Evolutionary conservation across 495 filamentous ascomycete genomes (phyloP).

Genomic region (Lasiosphaeriaceae sp.): DNA sequence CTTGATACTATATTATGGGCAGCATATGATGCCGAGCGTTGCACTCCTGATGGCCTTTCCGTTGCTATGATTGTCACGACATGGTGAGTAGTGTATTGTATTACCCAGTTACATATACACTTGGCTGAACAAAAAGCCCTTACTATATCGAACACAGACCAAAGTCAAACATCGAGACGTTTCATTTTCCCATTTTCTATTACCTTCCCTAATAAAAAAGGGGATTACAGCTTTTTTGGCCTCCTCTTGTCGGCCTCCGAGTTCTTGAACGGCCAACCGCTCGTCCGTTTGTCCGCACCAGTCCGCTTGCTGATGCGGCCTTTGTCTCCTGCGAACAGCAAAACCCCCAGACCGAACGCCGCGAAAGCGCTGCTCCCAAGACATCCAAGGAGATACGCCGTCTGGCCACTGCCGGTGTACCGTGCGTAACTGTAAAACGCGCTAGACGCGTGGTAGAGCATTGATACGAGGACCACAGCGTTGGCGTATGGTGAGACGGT

Average conservation of each 20-base stretch:
- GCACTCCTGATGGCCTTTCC: too few relatives aligned
- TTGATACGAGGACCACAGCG: conserved; percentile 61
- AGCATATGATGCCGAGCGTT: too few relatives aligned
- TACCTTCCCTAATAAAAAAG: too few relatives aligned
- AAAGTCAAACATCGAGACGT: background rate
- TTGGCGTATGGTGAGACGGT: conserved; percentile 30
- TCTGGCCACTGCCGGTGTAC: conserved; percentile 50
- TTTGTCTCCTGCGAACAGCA: conserved; percentile 66
- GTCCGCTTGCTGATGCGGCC: conserved; percentile 64
- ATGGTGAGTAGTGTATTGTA: too few relatives aligned
- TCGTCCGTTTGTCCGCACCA: conserved; percentile 73
- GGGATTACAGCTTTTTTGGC: conserved; percentile 4
- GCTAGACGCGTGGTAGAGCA: conserved; percentile 56
- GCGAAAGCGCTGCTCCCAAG: conserved; percentile 49
- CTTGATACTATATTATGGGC: too few relatives aligned
- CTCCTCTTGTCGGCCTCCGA: conserved; percentile 19
- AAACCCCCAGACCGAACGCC: conserved; percentile 64
- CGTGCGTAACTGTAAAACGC: conserved; percentile 68
- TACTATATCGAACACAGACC: background rate
- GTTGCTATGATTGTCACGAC: too few relatives aligned
- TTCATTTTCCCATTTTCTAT: background rate
- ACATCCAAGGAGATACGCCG: conserved; percentile 53
- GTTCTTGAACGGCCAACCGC: conserved; percentile 84
- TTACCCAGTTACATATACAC: too few relatives aligned
- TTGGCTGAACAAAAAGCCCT: too few relatives aligned